Conservation (phyloP, 1,139 yeast species). For the Meyerozyma carpophila region DNA sequence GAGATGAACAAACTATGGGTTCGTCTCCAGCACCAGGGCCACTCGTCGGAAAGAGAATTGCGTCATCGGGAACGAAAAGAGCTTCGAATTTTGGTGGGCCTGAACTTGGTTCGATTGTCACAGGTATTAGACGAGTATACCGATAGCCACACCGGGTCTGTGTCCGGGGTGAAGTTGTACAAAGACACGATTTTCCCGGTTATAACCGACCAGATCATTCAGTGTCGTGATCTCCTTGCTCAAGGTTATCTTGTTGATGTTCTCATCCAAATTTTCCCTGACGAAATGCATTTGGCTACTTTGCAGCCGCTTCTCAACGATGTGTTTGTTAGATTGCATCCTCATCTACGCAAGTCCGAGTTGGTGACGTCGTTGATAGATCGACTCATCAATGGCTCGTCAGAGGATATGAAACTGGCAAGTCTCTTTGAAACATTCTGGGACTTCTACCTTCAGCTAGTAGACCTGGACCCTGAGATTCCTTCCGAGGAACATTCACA, state of each 20-base stretch:
- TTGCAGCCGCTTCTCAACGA: conserved; percentile 61
- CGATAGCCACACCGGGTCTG: conserved; percentile 29
- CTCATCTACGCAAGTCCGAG: conserved; percentile 61
- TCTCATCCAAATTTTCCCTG: conserved; percentile 90
- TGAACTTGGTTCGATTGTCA: conserved; percentile 82
- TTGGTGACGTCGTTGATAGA: conserved; percentile 68
- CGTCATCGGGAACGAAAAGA: conserved; percentile 81
- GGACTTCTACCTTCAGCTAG: conserved; percentile 53
- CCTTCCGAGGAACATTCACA: conserved; percentile 61
- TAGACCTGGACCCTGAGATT: conserved; percentile 56
- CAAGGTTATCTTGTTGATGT: conserved; percentile 90
- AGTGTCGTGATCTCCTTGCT: conserved; percentile 87
- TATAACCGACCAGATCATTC: conserved; percentile 83
- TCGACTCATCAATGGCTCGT: conserved; percentile 43
- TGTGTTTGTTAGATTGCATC: conserved; percentile 59
- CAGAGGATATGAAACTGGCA: conserved; percentile 3
- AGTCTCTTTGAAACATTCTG: conserved; percentile 41
- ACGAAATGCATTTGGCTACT: conserved; percentile 79
- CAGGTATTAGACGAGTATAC: conserved; percentile 69
- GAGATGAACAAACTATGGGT: conserved; percentile 99
- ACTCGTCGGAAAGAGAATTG: conserved; percentile 72
- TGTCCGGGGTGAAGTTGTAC: conserved; percentile 43
- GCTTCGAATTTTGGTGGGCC: conserved; percentile 86
- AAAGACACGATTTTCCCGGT: conserved; percentile 65
- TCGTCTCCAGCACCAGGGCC: conserved; percentile 92